A percentile compares a stretch with the other conserved stretches of the same genome.
Conservation (phyloP, 495 filamentous ascomycete species). For the Parathielavia appendiculata region DNA sequence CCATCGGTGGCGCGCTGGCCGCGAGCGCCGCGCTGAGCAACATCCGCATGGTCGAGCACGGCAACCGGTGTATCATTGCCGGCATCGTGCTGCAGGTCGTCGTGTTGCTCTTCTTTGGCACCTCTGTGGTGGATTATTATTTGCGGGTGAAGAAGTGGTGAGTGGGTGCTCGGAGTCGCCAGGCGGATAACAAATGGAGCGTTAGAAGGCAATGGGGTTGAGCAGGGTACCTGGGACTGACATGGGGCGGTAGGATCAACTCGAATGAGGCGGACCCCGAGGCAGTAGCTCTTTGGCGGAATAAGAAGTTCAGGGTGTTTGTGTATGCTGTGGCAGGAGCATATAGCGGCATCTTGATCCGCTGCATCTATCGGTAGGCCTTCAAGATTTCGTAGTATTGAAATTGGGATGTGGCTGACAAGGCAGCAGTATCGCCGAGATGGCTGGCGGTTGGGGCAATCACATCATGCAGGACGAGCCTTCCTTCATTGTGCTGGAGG, state of each 20-base stretch:
- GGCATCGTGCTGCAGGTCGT: constrained; percentile 67
- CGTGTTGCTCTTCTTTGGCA: constrained; percentile 56
- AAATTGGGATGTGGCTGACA: neutral
- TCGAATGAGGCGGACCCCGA: constrained; percentile 24
- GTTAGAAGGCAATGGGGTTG: neutral
- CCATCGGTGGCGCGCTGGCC: constrained; percentile 59
- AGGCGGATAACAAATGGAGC: neutral
- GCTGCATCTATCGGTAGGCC: constrained; percentile 61
- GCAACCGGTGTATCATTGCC: constrained; percentile 64
- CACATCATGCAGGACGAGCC: constrained; percentile 61
- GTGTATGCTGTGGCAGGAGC: constrained; percentile 48
- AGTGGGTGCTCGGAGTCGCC: neutral
- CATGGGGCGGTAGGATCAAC: constrained; percentile 12
- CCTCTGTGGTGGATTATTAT: constrained; percentile 48
- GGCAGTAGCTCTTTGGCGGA: constrained; percentile 32
- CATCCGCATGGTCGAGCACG: constrained; percentile 34
- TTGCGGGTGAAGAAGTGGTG: constrained; percentile 36
- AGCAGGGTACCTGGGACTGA: constrained; percentile 16
- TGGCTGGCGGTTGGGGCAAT: constrained; percentile 65
- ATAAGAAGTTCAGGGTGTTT: constrained; percentile 49
- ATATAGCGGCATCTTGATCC: constrained; percentile 56
- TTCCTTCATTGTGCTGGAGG: constrained; percentile 59
- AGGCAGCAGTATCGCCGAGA: constrained; percentile 51
- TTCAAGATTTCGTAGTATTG: neutral
- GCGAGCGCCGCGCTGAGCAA: constrained; percentile 43